Base-by-base conservation (phyloP, 768 basidiomycete genomes). In the Chlorophyllum brunneum region DNA sequence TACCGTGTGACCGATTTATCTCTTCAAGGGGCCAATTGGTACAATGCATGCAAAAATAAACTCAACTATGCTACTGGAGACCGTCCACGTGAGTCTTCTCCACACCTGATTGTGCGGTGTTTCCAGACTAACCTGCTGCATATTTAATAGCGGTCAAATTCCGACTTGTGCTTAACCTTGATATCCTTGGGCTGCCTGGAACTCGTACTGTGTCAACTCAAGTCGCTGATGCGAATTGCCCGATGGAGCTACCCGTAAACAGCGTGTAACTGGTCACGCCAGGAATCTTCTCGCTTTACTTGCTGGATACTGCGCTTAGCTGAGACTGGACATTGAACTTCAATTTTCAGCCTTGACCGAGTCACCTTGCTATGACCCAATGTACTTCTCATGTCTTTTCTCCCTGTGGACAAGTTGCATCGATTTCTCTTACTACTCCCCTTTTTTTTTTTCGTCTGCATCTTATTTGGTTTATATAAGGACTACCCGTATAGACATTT, bases 21-120 rank as follows among this genome's bases (percentile, higher is more conserved):
- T 48, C 13, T 52, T 30, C 0, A 49, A 90, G 86, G 85, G 88
- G 63, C 64, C 5, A 82, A 81, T 48, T 89, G 86, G 82, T 88
- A 93, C 64, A 73, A 86, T 51, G 86, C 79, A 5, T 94, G 92
- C 72, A 78, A 77, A 69, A 86, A 91, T 63, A 61, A 66, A 34
- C 73, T 66, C 31, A 62, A 80, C 26, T 80, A 70, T 64, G 29
- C 65, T 2, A 68, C 69, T 61, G 81, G 78, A n/a, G 70, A 65
- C 41, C 80, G 85, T 48, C 82, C 79, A 50, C 75, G 84, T 92
- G 61, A 27, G 86, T 76, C 23, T 51, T 1, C 7, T 39, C 56
- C 41, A 10, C 42, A 4, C 11, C 18, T 45, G 37, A 20, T 24
- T 40, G 41, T 6, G 29, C 27, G 5, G 33, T 10, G 48, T 43